Evolutionary conservation across 108 stramenopile species (phyloP), one percentile per base, ranked within the genome.

Genomic region (Skeletonema grethae): DNA sequence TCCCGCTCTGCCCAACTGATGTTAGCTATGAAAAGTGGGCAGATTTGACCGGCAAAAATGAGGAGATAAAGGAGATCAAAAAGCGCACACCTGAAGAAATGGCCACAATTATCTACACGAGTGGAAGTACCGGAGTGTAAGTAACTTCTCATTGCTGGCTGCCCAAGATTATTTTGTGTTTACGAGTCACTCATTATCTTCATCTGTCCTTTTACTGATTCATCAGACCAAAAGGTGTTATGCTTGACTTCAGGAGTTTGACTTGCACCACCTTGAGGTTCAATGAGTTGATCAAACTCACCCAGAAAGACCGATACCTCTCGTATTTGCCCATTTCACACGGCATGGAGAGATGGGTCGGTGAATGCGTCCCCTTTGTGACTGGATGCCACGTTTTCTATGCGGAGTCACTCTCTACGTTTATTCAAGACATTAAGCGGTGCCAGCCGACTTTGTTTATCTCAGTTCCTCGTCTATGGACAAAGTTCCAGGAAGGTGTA

Each of bases 301-400:
- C 79, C 15, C 35, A 41, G 13, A 84, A 88, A n/a, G 90, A 91
- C 81, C 86, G 90, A n/a, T 91, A 91, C 68, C 70, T 91, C 10
- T 87, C 87, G 12, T 91, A 91, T 38, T 70, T 91, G 34, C 88
- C 88, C 28, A 55, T 89, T 36, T 80, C 88, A 4, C 90, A 91
- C 57, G 90, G 90, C 24, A 91, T 91, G 90, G 90, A 91, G 48
- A 86, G 90, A 39, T 91, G 90, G 90, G 29, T 91, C 18, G 90
- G 90, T 57, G 82, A 85, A 72, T 88, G 87, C 58, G 60, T 91
- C 65, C 81, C 84, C 20, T 67, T 89, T 63, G 73, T 87, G 15
- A 55, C 77, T 9, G 90, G 85, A 48, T 36, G 45, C 32, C 72
- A 88, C 20, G 70, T 89, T 68, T 91, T 73, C 43, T 91, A 68